Evolutionary conservation across 164 flowering plant species (phyloP).

Genomic region (grape (Vitis vinifera)): ASM3070453v1 NC_081821.1:10313501-10314000

Average conservation of each 20-base stretch:
- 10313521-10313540: background rate
- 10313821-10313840: slow-evolving; percentile 83
- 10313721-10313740: no score
- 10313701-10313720: no score
- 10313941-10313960: slow-evolving; percentile 56
- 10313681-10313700: slow-evolving; percentile 1
- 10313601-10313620: slow-evolving; percentile 41
- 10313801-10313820: slow-evolving; percentile 69
- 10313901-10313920: slow-evolving; percentile 82
- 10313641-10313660: slow-evolving; percentile 70
- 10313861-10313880: slow-evolving; percentile 90
- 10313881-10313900: slow-evolving; percentile 86
- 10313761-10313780: no score
- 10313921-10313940: slow-evolving; percentile 70
- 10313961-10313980: background rate
- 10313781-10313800: background rate
- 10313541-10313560: background rate
- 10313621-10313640: slow-evolving; percentile 82
- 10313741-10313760: no score
- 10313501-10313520: background rate
- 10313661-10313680: slow-evolving; percentile 99
- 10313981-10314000: background rate
- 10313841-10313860: slow-evolving; percentile 93
- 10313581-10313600: slow-evolving; percentile 83
- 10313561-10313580: slow-evolving; percentile 47